Evolutionary conservation across 352 stramenopile species (phyloP), one percentile per base, ranked within the genome.

Genomic region (Phytopythium ostracodes): DNA sequence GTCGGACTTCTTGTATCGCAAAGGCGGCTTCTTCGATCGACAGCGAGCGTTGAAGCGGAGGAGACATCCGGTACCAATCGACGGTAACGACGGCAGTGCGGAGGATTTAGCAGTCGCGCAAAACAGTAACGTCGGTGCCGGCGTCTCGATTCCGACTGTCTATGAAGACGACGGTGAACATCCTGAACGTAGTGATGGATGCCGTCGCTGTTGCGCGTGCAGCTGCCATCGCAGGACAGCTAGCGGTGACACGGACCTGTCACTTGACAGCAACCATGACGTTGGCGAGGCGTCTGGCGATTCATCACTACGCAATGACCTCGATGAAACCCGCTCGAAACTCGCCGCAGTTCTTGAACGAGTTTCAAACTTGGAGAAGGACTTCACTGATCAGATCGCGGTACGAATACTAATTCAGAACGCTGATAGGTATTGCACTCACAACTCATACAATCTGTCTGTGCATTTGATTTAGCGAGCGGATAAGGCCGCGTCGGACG

Each of bases 11-110:
- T 60, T 92, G 59, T 92, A 91, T 65, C 77, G 72, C 27, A 75
- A 89, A 75, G 81, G 81, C n/a, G 81, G 84, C 5, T 91, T 92
- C 63, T 92, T 92, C 64, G 84, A 91, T 65, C 84, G 81, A 0
- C 84, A 92, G 42, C 72, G 84, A 25, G 67, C 76, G 29, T 52
- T 86, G 12, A 91, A 92, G 63, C 74, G 79, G 56, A 66, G 77
- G 29, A 63, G 79, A 10, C 66, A 77, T 0, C 84, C 76, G 10
- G 83, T 86, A 66, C 79, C 77, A 11, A 88, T 89, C 54, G 68
- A 84, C 53, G 35, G 15, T 14, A 43, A 6, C 4, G 51, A 24
- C 8, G 15, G 15, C n/a, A 47, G 9, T 22, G 20, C 22, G 14
- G 36, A 59, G 63, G 71, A 24, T 2, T 50, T 22, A 29, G 9